Conservation (phyloP, 805 yeast genomes). For the Saccharomycopsis sp. region DNA sequence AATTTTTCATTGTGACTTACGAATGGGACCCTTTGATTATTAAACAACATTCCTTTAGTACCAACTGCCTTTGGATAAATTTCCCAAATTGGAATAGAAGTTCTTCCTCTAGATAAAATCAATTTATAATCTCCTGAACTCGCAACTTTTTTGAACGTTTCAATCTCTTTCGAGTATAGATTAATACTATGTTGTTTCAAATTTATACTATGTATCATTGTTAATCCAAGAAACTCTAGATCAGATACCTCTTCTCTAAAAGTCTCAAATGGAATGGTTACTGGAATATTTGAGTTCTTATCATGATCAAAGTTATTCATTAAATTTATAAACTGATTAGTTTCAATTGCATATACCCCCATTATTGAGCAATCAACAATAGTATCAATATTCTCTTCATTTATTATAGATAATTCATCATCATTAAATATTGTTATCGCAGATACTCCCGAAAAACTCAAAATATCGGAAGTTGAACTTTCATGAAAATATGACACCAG, state of each 20-base stretch:
- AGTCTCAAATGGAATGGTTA: not conserved
- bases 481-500: conserved; percentile 4
- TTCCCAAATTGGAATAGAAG: conserved; percentile 23
- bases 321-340: not conserved
- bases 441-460: conserved; percentile 11
- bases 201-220: conserved; percentile 12
- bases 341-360: conserved; percentile 11
- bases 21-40: conserved; percentile 12
- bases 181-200: conserved; percentile 7
- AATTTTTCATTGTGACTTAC: conserved; percentile 28
- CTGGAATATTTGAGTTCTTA: not conserved
- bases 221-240: conserved; percentile 7
- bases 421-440: not conserved
- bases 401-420: not conserved
- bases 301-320: not conserved
- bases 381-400: not conserved
- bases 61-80: conserved; percentile 20
- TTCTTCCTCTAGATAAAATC: conserved; percentile 10
- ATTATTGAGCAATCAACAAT: conserved; percentile 15
- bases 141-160: not conserved
- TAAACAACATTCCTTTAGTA: conserved; percentile 8
- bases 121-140: not conserved
- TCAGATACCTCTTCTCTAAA: conserved; percentile 2
- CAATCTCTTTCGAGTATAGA: conserved; percentile 5
- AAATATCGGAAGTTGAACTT: conserved; percentile 1